These are phyloP conservation scores for Entophlyctis luteolus DNA, from an alignment of 192 early-diverging fungal species.

Conservation along the genomic window DNA sequence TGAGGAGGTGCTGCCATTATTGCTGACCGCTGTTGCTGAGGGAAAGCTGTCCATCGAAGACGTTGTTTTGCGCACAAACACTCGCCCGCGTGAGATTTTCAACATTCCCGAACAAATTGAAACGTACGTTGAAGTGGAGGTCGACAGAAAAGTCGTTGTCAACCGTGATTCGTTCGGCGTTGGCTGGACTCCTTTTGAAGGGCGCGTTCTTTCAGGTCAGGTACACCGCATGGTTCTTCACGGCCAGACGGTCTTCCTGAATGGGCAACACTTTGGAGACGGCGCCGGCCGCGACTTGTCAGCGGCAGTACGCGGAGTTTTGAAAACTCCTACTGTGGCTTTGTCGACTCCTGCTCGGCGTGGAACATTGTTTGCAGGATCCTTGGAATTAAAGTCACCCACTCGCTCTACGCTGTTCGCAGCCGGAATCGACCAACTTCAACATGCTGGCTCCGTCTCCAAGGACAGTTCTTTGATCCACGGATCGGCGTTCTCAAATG, in stretches of 20 bases:
- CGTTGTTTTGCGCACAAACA: constrained; percentile 68
- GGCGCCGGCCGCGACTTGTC: constrained; percentile 50
- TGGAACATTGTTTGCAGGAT: neutral
- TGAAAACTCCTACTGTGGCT: constrained; percentile 10
- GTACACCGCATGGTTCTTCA: constrained; percentile 88
- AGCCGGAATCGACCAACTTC: neutral
- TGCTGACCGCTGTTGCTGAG: constrained; percentile 78
- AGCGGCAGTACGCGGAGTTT: constrained; percentile 43
- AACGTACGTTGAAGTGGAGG: constrained; percentile 91
- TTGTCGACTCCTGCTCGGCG: constrained; percentile 1
- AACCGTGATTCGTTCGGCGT: constrained; percentile 27
- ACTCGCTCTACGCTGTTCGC: neutral
- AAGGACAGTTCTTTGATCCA: constrained; percentile 15
- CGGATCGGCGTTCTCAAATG: constrained; percentile 33
- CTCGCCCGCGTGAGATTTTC: constrained; percentile 87
- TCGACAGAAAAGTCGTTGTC: constrained; percentile 61
- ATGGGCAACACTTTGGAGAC: constrained; percentile 64
- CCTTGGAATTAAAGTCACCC: neutral
- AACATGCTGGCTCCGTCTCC: neutral
- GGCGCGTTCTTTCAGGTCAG: constrained; percentile 57
- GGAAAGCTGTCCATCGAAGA: constrained; percentile 75
- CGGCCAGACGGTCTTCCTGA: constrained; percentile 80
- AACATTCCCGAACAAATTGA: constrained; percentile 87
- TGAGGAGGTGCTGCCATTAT: constrained; percentile 67
- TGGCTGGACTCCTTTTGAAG: constrained; percentile 60